Conservation (phyloP, 2,329 filamentous ascomycete genomes). For the Claviceps quebecensis region DNA sequence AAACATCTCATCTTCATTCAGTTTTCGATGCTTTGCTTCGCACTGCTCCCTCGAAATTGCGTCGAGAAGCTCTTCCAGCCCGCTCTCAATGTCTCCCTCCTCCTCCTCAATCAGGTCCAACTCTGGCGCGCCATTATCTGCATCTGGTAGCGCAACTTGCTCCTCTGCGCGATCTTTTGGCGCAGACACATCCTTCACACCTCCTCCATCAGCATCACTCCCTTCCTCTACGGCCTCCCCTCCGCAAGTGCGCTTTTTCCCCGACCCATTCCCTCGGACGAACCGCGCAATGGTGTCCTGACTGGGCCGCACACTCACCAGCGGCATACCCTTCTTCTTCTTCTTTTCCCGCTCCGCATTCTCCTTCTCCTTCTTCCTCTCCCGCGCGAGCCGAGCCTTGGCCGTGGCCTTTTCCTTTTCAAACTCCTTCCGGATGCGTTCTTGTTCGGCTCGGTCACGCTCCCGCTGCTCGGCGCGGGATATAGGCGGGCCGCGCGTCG, state of each 20-base stretch:
- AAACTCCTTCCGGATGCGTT: slow-evolving; percentile 37
- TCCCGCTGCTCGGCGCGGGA: slow-evolving; percentile 24
- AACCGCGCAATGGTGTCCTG: slow-evolving; percentile 44
- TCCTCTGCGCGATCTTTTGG: neutral
- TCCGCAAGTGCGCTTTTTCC: slow-evolving; percentile 14
- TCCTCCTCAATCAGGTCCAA: slow-evolving; percentile 8
- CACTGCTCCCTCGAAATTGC: slow-evolving; percentile 5
- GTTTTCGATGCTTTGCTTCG: neutral
- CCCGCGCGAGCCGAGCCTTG: slow-evolving; percentile 34
- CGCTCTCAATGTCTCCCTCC: slow-evolving; percentile 12
- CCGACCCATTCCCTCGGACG: slow-evolving; percentile 22
- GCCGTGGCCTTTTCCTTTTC: slow-evolving; percentile 34
- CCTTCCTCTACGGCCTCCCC: neutral
- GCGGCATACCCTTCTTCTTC: slow-evolving; percentile 36
- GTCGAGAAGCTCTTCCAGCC: slow-evolving; percentile 10
- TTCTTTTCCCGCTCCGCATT: slow-evolving; percentile 33
- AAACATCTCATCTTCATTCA: neutral
- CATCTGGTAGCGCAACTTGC: neutral
- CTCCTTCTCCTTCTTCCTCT: slow-evolving; percentile 43
- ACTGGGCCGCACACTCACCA: slow-evolving; percentile 40
- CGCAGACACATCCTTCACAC: neutral
- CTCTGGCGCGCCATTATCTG: slow-evolving; percentile 3
- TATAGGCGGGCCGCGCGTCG: slow-evolving; percentile 23
- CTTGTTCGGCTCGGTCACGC: slow-evolving; percentile 34
- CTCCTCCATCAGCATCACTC: neutral